Evolutionary conservation across 2,329 filamentous ascomycete genomes (phyloP).

Genomic region (Curvularia lunata): DNA sequence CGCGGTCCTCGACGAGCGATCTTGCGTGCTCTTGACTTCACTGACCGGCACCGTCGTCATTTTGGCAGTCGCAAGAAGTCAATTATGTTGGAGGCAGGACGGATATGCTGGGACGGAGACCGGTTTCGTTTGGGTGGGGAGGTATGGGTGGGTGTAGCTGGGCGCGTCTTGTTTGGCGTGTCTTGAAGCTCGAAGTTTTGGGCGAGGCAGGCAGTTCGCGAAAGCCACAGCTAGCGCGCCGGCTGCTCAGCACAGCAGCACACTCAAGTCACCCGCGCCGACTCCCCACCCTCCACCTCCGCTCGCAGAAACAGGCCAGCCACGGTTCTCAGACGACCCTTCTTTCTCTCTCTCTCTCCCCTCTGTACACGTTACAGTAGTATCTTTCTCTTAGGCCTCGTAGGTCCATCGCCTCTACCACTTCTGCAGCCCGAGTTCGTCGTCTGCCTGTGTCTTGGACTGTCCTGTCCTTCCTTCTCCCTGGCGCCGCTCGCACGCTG

Average conservation of each 20-base stretch:
- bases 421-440: background rate
- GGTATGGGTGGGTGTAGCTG: slow-evolving; percentile 10
- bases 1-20: slow-evolving; percentile 80
- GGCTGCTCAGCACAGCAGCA: slow-evolving; percentile 7
- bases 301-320: slow-evolving; percentile 16
- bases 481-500: slow-evolving; percentile 3
- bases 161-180: slow-evolving; percentile 22
- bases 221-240: slow-evolving; percentile 22
- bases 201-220: slow-evolving; percentile 17
- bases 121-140: background rate
- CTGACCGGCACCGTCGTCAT: slow-evolving; percentile 59
- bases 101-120: background rate
- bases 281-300: slow-evolving; percentile 23
- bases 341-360: background rate
- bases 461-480: slow-evolving; percentile 11
- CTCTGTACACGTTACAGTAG: background rate
- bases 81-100: slow-evolving; percentile 2
- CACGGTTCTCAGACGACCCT: background rate
- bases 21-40: slow-evolving; percentile 93
- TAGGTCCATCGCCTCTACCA: background rate
- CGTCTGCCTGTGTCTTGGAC: background rate
- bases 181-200: slow-evolving; percentile 26
- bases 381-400: background rate
- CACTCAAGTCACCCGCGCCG: slow-evolving; percentile 14
- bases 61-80: slow-evolving; percentile 23